A percentile compares a stretch with the other conserved stretches of the same genome.
These are phyloP conservation scores for Chalciporus piperatus DNA, from an alignment of 768 basidiomycete genomes.

Conservation along the genomic window DNA sequence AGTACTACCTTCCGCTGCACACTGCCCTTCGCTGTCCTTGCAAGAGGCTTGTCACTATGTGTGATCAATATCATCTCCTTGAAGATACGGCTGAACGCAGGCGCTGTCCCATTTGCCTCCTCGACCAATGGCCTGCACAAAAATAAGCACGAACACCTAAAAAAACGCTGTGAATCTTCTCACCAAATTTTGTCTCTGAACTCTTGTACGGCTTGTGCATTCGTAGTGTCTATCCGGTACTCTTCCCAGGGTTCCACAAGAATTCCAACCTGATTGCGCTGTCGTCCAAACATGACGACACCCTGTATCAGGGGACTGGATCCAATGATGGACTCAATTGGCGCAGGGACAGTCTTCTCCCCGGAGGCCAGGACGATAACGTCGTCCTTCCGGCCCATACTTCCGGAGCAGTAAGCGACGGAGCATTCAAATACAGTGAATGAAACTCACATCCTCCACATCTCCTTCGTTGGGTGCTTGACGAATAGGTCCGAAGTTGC, in stretches of 20 bases:
- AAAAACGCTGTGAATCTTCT: no score
- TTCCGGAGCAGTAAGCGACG: constrained; percentile 5
- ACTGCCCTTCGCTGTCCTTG: constrained; percentile 34
- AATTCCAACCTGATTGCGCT: constrained; percentile 27
- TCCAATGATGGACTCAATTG: constrained; percentile 23
- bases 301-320: constrained; percentile 19
- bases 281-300: constrained; percentile 31
- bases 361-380: constrained; percentile 30
- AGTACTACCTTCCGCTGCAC: constrained; percentile 15
- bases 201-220: constrained; percentile 3
- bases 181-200: constrained; percentile 26
- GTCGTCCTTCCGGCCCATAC: constrained; percentile 37
- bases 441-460: constrained; percentile 13
- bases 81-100: constrained; percentile 42
- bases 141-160: no score
- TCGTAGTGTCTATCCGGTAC: constrained; percentile 5
- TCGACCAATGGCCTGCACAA: constrained; percentile 35
- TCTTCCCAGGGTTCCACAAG: constrained; percentile 27
- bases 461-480: constrained; percentile 40
- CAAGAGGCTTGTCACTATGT: constrained; percentile 37
- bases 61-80: constrained; percentile 52
- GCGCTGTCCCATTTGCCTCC: constrained; percentile 38
- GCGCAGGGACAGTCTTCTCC: constrained; percentile 33
- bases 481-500: constrained; percentile 43
- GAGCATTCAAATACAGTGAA: no score